Percentiles rank a stretch among this genome's conserved stretches.
Conservation (phyloP, 495 filamentous ascomycete genomes). For the Neurospora africana region DNA sequence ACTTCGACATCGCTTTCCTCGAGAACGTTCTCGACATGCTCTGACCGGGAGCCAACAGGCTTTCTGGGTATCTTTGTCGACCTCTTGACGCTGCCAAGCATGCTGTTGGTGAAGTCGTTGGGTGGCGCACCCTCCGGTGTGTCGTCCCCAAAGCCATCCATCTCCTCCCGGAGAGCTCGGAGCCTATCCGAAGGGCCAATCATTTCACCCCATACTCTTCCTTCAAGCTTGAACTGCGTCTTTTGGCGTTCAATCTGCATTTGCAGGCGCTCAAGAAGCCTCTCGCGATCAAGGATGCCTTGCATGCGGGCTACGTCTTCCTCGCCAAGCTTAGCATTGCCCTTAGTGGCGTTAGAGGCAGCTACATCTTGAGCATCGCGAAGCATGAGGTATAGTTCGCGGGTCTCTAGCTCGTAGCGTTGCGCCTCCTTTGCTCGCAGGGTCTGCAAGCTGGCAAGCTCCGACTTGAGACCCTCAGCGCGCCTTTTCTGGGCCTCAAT, state of each 20-base stretch:
- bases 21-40: conserved; percentile 27
- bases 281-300: conserved; percentile 86
- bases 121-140: conserved; percentile 15
- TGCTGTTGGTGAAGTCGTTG: conserved; percentile 39
- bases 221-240: conserved; percentile 95
- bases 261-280: conserved; percentile 82
- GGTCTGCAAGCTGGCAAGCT: conserved; percentile 77
- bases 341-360: conserved; percentile 71
- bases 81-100: conserved; percentile 54
- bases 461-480: conserved; percentile 75
- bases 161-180: conserved; percentile 83
- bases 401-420: conserved; percentile 87
- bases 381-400: conserved; percentile 96
- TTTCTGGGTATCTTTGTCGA: conserved; percentile 41
- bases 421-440: conserved; percentile 87
- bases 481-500: conserved; percentile 84
- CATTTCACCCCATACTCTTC: conserved; percentile 81
- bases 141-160: conserved; percentile 58
- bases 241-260: conserved; percentile 94
- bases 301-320: conserved; percentile 69
- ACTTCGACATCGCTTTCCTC: conserved; percentile 26
- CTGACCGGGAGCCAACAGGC: conserved; percentile 34
- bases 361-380: conserved; percentile 95
- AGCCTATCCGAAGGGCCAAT: conserved; percentile 80
- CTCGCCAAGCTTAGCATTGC: conserved; percentile 43